Base-by-base conservation (phyloP, 371 early-diverging fungal species). In the Mucor saturninus region DNA sequence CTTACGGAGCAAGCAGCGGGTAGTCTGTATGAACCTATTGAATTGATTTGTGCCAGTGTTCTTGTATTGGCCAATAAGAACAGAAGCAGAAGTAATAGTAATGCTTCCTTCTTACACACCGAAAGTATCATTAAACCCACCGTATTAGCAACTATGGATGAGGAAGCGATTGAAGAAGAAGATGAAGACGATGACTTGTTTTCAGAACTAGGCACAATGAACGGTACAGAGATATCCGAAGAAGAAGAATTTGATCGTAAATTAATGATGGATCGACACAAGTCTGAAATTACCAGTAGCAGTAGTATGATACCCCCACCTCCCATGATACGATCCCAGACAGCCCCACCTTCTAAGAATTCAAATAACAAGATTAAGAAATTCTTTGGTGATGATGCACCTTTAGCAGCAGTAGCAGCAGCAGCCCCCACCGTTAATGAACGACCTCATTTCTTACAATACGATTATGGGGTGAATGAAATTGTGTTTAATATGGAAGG, bases 311-410 rank as follows among this genome's bases (percentile, higher is more conserved):
- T 7, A 11, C 50, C 14, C 5, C 48, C 59, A 15, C 32, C n/a
- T 14, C 48, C 65, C 5, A 54, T 55, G 42, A 54, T 54, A 80
- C 88, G 59, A 82, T 86, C 72, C 13, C 69, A 38, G 79, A 89
- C 68, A 76, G 83, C 57, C 46, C 77, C 32, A 55, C 84, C 45
- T 83, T 80, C 77, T 75, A 82, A 15, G 78, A 84, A 43, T 65
- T 75, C 46, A 74, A 84, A 4, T 74, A 64, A 65, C 28, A 88
- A 86, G 53, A 67, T 88, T 8, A 68, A 74, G 28, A 80, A 82
- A 69, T 88, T 86, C 65, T 85, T 88, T 75, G 86, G 89, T 31
- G 88, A 86, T 39, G 84, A 84, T 40, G 68, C 77, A 6, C 68
- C 78, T 15, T 68, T 54, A 32, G 50, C 69, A 0, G 63, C 63